Percentiles rank a stretch among this genome's conserved stretches.
Conservation (phyloP, 345 rosid species). For the Citrus australasica region DNA sequence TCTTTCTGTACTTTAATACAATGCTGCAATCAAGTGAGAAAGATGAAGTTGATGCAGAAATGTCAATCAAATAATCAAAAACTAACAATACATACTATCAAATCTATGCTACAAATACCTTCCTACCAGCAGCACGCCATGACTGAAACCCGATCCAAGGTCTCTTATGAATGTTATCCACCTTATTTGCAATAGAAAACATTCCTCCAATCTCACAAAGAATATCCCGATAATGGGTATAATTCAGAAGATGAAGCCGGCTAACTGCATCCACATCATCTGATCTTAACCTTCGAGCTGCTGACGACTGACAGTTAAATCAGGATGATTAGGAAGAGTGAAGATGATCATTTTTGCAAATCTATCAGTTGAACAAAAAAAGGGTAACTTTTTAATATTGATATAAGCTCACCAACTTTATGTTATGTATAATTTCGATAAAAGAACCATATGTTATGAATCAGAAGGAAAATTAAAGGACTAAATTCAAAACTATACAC, state of each 20-base stretch:
- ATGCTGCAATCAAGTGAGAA: background rate
- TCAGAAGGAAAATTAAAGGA: background rate
- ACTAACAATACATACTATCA: background rate
- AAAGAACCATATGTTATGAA: background rate
- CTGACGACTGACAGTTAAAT: conserved; percentile 51
- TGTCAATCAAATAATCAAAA: background rate
- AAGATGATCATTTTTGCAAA: background rate
- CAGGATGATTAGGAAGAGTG: conserved; percentile 11
- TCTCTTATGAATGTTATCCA: conserved; percentile 86
- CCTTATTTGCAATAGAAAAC: conserved; percentile 86
- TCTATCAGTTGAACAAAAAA: background rate
- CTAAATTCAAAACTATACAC: background rate
- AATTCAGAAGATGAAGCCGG: conserved; percentile 73
- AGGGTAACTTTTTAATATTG: background rate
- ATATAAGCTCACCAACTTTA: background rate
- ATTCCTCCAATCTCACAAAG: conserved; percentile 97
- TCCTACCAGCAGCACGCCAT: conserved; percentile 95
- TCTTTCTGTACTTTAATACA: background rate
- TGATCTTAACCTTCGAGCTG: conserved; percentile 76
- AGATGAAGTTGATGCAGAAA: background rate
- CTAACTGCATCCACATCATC: conserved; percentile 92
- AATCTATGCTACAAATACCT: conserved; percentile 53
- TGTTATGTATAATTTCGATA: background rate
- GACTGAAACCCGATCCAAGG: conserved; percentile 99
- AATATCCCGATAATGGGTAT: conserved; percentile 53